Evolutionary conservation across 108 stramenopile species (phyloP).

Genomic region (Skeletonema tropicum): DNA sequence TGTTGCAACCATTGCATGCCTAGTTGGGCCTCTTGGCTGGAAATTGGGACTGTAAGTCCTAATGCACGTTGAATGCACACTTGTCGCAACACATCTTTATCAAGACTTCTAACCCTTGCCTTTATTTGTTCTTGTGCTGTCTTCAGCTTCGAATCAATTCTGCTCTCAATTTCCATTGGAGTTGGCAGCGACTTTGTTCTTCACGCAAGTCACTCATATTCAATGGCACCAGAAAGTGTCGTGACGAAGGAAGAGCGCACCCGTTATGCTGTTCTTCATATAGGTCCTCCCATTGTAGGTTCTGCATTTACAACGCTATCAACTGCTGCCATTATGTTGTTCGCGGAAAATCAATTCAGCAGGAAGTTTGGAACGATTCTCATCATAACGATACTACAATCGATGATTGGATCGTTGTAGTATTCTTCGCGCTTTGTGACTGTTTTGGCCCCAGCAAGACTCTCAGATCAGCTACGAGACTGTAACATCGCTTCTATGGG

Average conservation of each 20-base stretch:
- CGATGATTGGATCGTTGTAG: conserved; percentile 50
- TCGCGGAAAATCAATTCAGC: conserved; percentile 47
- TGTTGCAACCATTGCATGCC: conserved; percentile 49
- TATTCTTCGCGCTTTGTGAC: conserved; percentile 47
- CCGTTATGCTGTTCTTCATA: conserved; percentile 48
- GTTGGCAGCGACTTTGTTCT: conserved; percentile 59
- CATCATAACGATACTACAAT: conserved; percentile 53
- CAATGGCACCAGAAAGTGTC: conserved; percentile 26
- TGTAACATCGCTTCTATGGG: no score
- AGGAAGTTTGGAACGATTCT: conserved; percentile 55
- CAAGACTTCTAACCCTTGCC: not conserved
- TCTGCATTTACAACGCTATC: conserved; percentile 56
- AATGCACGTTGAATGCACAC: conserved; percentile 6
- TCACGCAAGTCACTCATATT: conserved; percentile 56
- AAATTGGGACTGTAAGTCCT: conserved; percentile 40
- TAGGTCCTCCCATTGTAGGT: conserved; percentile 61
- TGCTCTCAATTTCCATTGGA: conserved; percentile 63
- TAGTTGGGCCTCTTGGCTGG: conserved; percentile 55
- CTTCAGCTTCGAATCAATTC: conserved; percentile 45
- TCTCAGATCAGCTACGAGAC: no score
- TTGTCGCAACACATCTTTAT: not conserved
- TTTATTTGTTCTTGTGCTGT: not conserved
- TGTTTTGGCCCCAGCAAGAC: conserved; percentile 43
- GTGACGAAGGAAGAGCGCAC: conserved; percentile 30
- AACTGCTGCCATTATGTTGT: conserved; percentile 53